phyloP scores from a whole-genome alignment of 192 early-diverging fungal genomes.

The Entomortierella chlamydospora region DNA sequence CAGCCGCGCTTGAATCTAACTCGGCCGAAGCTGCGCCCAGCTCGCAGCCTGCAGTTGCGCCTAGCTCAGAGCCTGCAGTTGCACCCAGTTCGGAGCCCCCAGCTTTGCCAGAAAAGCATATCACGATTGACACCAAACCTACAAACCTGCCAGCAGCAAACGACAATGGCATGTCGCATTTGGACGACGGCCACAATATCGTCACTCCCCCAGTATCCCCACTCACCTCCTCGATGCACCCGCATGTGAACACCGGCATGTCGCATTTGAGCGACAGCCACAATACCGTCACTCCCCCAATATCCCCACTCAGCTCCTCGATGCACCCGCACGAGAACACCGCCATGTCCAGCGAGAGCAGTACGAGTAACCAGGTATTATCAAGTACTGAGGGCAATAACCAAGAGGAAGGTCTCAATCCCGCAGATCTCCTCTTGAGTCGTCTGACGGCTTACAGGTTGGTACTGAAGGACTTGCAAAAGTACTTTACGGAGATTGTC shows the following conservation, averaged over 20 bases:
- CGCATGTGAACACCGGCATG: background rate
- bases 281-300: background rate
- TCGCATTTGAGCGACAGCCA: background rate
- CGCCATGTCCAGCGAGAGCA: constrained; percentile 10
- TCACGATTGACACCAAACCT: constrained; percentile 13
- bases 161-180: background rate
- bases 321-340: constrained; percentile 16
- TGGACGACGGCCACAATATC: background rate
- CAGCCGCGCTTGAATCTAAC: background rate
- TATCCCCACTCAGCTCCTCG: background rate
- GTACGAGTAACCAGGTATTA: background rate
- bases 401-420: constrained; percentile 36
- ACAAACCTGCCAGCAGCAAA: background rate
- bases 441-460: constrained; percentile 44
- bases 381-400: background rate
- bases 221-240: background rate
- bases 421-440: constrained; percentile 48
- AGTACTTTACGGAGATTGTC: constrained; percentile 52
- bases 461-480: constrained; percentile 49
- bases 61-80: background rate
- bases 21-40: no score
- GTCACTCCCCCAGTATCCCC: no score
- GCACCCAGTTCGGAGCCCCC: background rate
- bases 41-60: no score
- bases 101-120: background rate